Base-by-base conservation (phyloP, 176 grass and related monocot genomes). In the Guadua angustifolia region DNA sequence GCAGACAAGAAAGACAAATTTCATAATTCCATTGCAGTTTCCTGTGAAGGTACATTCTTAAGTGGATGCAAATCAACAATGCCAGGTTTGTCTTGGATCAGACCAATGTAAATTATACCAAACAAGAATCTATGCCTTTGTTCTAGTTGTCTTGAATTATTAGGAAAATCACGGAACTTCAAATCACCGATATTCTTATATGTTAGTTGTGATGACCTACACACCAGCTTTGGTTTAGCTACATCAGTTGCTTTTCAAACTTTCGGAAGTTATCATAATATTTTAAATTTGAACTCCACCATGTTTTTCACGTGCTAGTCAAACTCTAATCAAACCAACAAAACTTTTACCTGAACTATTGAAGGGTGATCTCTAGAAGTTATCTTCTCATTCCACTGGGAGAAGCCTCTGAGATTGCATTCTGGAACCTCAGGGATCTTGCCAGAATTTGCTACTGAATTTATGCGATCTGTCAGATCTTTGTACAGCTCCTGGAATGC, bases 331-430 rank as follows among this genome's bases (percentile, higher is more conserved):
- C 19, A 55, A 47, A 71, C 22, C 22, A 77, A 71, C 50, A 21
- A 38, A 33, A 78, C 9, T 15, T 66, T 75, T 88, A 92, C 94
- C 85, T 89, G 84, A 67, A 96, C 73, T 74, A 93, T 84, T 21
- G 91, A 32, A 69, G 85, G 91, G 78, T 93, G 94, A 83, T 96
- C 81, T 21, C 22, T 63, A 53, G 82, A 64, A 88, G 86, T 85
- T n/a, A 63, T 70, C 6, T 35, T 83, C 36, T 77, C 81, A 38
- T 82, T 87, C 94, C 94, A 93, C 58, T 84, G 79, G 3, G 56
- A 86, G 75, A 93, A 96, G 45, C 73, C 81, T 79, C 73, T 89
- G 36, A 57, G 12, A 24, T 71, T 60, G 35, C 6, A 82, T 44
- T 46, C 44, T 66, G 69, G 44, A 68, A 70, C 74, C 13, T 88